These are phyloP conservation scores for Rhinocladiella similis DNA, from an alignment of 2,329 filamentous ascomycete genomes.

Conservation along the genomic window DNA sequence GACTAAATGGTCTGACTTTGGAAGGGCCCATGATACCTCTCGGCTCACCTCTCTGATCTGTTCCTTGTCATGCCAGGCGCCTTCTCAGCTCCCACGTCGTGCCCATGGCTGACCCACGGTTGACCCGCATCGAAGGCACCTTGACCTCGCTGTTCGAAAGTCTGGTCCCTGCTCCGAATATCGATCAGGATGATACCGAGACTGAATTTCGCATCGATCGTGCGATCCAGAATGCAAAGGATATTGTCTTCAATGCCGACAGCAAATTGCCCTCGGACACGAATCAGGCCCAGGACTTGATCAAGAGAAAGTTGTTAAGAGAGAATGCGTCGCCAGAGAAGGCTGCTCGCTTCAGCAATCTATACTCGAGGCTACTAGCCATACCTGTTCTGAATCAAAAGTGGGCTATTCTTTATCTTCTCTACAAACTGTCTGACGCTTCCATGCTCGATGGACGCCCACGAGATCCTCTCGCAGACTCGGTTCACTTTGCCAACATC, in stretches of 20 bases:
- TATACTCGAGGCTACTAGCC: conserved; percentile 86
- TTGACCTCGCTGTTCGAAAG: conserved; percentile 76
- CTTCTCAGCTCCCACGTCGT: conserved; percentile 3
- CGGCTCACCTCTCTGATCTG: background rate
- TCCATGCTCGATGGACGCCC: conserved; percentile 50
- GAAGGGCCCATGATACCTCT: background rate
- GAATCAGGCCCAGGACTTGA: conserved; percentile 89
- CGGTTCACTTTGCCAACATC: conserved; percentile 37
- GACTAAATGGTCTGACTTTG: background rate
- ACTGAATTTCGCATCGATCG: conserved; percentile 70
- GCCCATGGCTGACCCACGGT: conserved; percentile 54
- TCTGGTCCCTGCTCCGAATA: conserved; percentile 63
- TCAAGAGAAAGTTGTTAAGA: conserved; percentile 82
- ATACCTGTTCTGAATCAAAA: conserved; percentile 92
- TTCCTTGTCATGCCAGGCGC: conserved; percentile 19
- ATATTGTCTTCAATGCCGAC: conserved; percentile 42
- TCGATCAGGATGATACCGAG: conserved; percentile 65
- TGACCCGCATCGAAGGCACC: conserved; percentile 72
- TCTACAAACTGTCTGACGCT: conserved; percentile 78
- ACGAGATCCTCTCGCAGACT: conserved; percentile 38
- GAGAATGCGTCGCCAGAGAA: conserved; percentile 72
- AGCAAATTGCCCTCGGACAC: conserved; percentile 49
- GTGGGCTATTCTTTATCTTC: conserved; percentile 92
- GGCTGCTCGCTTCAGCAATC: conserved; percentile 81
- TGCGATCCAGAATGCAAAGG: conserved; percentile 53